Conservation (phyloP, 805 yeast species). For the Teunomyces tritomae region DNA sequence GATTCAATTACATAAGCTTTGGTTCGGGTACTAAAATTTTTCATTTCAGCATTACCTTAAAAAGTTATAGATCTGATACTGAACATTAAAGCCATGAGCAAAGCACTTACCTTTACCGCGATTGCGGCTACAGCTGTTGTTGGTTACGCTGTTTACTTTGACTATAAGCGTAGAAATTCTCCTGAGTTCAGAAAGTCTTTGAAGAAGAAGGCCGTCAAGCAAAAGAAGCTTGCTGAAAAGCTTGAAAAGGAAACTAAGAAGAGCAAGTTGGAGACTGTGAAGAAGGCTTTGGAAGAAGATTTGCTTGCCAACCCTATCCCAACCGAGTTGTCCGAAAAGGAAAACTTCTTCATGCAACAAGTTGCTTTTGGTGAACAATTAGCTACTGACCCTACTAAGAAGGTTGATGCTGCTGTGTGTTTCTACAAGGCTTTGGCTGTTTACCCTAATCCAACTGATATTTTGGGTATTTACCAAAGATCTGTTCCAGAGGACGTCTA, state of each 20-base stretch:
- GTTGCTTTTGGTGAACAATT: slow-evolving; percentile 85
- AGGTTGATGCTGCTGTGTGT: slow-evolving; percentile 79
- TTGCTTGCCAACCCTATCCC: slow-evolving; percentile 76
- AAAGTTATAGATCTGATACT: not conserved
- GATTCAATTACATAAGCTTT: not conserved
- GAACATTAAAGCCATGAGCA: slow-evolving; percentile 23
- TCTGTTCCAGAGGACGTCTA: slow-evolving; percentile 78
- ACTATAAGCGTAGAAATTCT: slow-evolving; percentile 83
- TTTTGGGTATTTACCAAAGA: slow-evolving; percentile 86
- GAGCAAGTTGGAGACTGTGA: slow-evolving; percentile 57
- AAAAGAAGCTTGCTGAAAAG: slow-evolving; percentile 54
- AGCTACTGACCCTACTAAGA: slow-evolving; percentile 61
- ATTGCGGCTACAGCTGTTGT: slow-evolving; percentile 53
- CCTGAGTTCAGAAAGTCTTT: slow-evolving; percentile 77
- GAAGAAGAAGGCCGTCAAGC: slow-evolving; percentile 60
- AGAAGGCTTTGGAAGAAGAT: slow-evolving; percentile 60
- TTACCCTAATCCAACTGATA: slow-evolving; percentile 92
- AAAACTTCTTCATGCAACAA: slow-evolving; percentile 75
- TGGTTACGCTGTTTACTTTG: slow-evolving; percentile 87
- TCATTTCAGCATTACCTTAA: not conserved
- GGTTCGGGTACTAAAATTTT: not conserved
- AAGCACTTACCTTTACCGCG: slow-evolving; percentile 32
- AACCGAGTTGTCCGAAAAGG: slow-evolving; percentile 62
- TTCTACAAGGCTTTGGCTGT: slow-evolving; percentile 92
- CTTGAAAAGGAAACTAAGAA: slow-evolving; percentile 57